Base-by-base conservation (phyloP, 1,284 basidiomycete genomes). In the Neolentinus lepideus region DNA sequence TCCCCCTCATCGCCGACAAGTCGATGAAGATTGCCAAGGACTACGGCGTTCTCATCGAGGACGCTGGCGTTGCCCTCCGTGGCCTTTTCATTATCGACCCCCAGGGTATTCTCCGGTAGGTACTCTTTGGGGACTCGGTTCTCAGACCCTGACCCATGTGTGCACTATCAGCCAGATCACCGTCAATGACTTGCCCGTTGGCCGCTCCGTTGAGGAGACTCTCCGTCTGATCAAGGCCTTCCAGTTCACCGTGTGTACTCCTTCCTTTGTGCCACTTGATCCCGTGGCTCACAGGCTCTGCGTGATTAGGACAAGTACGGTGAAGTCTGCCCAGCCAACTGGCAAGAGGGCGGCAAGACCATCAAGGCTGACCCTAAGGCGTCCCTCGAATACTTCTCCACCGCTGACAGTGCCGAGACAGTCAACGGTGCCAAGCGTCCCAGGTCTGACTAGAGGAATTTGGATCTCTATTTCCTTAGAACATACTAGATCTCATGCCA, bases 21-120 rank as follows among this genome's bases (percentile, higher is more conserved):
- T 83, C 67, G 67, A 83, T 85, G 84, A 67, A 72, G 27, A 86
- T 90, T 62, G 76, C 85, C 21, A 79, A 80, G 54, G 88, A 90
- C 59, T 95, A 95, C 65, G 89, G 88, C 45, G 90, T 94, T 36
- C 80, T 94, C 56, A 76, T 94, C 57, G 90, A 92, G 68, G 90
- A 93, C 1, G 84, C 86, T 64, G 92, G 92, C 51, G 80, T 94
- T 61, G 82, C 92, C 24, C 84, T 95, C 60, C 87, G 92, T 57
- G 92, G 90, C 16, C 77, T 91, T 47, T 95, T 94, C 79, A 77
- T 95, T 69, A 92, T 95, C 64, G 92, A 94, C 70, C 92, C 92
- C 58, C 87, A 90, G 73, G 92, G 92, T 56, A 81, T 77, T 57
- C 74, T 94, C 54, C 80, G 90, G 83, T 83, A 60, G 35, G 69